A percentile compares a stretch with the other conserved stretches of the same genome.
phyloP scores from a whole-genome alignment of 345 rosid species.

The Atalantia buxifolia region DNA sequence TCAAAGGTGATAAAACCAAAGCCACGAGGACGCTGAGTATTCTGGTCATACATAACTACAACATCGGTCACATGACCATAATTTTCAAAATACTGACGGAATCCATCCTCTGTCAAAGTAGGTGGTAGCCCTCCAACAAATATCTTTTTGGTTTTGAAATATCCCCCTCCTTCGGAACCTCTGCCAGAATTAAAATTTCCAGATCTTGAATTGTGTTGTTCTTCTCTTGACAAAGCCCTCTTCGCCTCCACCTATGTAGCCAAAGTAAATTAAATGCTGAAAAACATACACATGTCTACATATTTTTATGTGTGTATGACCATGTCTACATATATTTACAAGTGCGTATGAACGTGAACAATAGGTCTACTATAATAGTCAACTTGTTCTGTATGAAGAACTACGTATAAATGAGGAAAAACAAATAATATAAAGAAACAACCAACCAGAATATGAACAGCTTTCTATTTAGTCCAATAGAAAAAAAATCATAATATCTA shows the following conservation, averaged over 20 bases:
- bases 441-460: background rate
- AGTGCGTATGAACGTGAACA: too few relatives aligned
- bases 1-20: constrained; percentile 48
- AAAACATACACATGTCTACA: background rate
- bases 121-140: constrained; percentile 43
- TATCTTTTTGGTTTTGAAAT: constrained; percentile 38
- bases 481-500: background rate
- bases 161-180: constrained; percentile 27
- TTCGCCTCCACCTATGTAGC: constrained; percentile 40
- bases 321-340: background rate
- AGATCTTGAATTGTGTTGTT: constrained; percentile 31
- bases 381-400: too few relatives aligned
- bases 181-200: constrained; percentile 27
- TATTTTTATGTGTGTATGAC: background rate
- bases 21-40: constrained; percentile 41
- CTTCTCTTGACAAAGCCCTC: constrained; percentile 41
- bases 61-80: constrained; percentile 42
- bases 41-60: constrained; percentile 42
- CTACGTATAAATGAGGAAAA: background rate
- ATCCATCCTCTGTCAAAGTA: constrained; percentile 31
- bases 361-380: background rate
- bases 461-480: background rate
- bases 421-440: background rate
- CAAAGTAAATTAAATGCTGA: constrained; percentile 8
- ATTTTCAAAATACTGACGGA: constrained; percentile 33